Base-by-base conservation (phyloP, 495 filamentous ascomycete species). In the Tuber indicum region DNA sequence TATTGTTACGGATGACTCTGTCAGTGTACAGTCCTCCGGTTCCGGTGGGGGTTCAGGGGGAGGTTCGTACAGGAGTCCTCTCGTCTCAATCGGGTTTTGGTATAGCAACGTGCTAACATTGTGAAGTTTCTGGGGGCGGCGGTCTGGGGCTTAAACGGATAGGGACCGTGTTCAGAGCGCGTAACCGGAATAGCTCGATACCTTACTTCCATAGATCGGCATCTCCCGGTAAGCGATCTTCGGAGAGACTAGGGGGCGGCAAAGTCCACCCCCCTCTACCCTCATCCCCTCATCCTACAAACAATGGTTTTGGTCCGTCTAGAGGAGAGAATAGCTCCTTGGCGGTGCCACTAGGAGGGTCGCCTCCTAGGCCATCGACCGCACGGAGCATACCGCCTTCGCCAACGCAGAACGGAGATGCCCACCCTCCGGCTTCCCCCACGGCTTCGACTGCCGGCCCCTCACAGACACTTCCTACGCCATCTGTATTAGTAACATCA, bases 21-120 rank as follows among this genome's bases (percentile, higher is more conserved):
- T 83, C 73, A 85, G 84, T 74, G 82, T 83, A 32, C 82, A 82
- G 84, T 72, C 84, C 82, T 75, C 84, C 82, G 42, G 82, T 81
- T 78, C 84, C 69, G 81, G 81, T 44, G 81, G 81, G 85, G 75
- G 84, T 84, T 47, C 86, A 84, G 72, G 84, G 84, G 76, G 83
- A 83, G 75, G 81, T 84, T 75, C 81, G 84, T 78, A 79, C 49
- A 75, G 73, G 26, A 81, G 76, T 80, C 74, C 85, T 88, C 43
- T 86, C 87, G 7, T 84, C 86, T 52, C 62, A 71, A 74, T 32
- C 44, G 69, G 74, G 70, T 49, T 45, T 43, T 71, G 46, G 41
- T 72, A 74, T 74, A 32, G 70, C 72, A 82, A 46, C 47, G 71
- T 58, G 76, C 78, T 81, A 74, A 82, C 69, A 17, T 66, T 66